A percentile compares a stretch with the other conserved stretches of the same genome.
These are phyloP conservation scores for Auriscalpium vulgare DNA, from an alignment of 768 basidiomycete species.

Conservation along the genomic window DNA sequence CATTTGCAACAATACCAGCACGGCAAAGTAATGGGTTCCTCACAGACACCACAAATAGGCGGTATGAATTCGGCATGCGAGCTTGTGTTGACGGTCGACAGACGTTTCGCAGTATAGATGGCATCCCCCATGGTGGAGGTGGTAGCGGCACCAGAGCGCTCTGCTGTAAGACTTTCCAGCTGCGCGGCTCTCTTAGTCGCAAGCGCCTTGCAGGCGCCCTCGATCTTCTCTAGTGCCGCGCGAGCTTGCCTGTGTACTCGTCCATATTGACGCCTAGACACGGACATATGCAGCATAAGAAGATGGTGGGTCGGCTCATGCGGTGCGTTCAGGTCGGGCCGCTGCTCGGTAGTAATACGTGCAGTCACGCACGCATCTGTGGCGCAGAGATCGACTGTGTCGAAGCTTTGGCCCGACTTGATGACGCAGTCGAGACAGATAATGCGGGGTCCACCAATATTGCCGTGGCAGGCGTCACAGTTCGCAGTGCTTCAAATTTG, in stretches of 20 bases:
- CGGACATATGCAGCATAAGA: not conserved
- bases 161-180: not conserved
- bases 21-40: conserved; percentile 14
- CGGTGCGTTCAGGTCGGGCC: not conserved
- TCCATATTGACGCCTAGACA: not conserved
- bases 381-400: not conserved
- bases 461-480: not conserved
- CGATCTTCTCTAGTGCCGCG: not conserved
- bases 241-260: not conserved
- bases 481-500: not conserved
- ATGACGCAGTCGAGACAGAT: not conserved
- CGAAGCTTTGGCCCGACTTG: not conserved
- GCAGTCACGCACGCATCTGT: not conserved
- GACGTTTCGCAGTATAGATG: not conserved
- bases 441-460: not conserved
- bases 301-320: not conserved
- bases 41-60: conserved; percentile 18
- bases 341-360: not conserved
- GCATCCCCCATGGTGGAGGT: not conserved
- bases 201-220: not conserved
- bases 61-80: no score
- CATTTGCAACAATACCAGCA: conserved; percentile 27
- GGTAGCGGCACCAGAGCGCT: no score
- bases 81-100: not conserved
- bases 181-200: not conserved